Conservation (phyloP, 2,329 filamentous ascomycete genomes). For the Amauroascus niger region DNA sequence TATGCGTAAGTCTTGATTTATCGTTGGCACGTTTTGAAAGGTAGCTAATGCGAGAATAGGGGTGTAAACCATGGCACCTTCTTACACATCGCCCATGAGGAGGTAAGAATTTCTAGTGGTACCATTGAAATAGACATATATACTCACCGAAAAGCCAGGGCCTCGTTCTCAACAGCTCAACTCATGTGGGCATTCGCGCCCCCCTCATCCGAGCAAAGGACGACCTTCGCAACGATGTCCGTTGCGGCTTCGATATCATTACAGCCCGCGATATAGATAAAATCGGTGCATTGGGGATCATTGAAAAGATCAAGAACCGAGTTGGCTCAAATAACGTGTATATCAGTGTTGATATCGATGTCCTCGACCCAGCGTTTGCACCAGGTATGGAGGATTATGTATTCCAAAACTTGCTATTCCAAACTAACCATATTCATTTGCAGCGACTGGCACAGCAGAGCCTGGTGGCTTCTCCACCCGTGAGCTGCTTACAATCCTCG, state of each 20-base stretch:
- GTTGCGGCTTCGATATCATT: conserved; percentile 70
- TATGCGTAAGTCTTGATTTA: conserved; percentile 37
- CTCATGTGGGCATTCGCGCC: conserved; percentile 49
- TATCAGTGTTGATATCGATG: conserved; percentile 72
- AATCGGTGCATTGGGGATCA: conserved; percentile 59
- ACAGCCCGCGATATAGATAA: conserved; percentile 78
- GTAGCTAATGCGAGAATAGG: conserved; percentile 46
- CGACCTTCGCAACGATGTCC: conserved; percentile 48
- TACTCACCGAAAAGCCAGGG: conserved; percentile 46
- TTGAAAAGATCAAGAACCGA: conserved; percentile 58
- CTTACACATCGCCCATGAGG: conserved; percentile 79
- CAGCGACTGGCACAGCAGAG: conserved; percentile 68
- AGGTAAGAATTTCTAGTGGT: conserved; percentile 70
- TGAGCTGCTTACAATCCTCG: conserved; percentile 72
- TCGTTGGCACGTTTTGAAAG: neutral
- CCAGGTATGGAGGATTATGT: conserved; percentile 43
- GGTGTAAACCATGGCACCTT: conserved; percentile 82
- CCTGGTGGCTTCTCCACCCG: conserved; percentile 84
- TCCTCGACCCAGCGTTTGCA: conserved; percentile 59
- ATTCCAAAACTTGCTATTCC: neutral
- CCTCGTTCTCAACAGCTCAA: conserved; percentile 45
- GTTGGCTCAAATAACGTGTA: conserved; percentile 74
- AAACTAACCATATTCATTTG: neutral
- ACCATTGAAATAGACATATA: conserved; percentile 53
- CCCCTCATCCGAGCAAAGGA: conserved; percentile 42